Percentiles rank a stretch among this genome's conserved stretches.
Evolutionary conservation across 352 stramenopile genomes (phyloP).

Genomic region (Elongisporangium anandrum): DNA sequence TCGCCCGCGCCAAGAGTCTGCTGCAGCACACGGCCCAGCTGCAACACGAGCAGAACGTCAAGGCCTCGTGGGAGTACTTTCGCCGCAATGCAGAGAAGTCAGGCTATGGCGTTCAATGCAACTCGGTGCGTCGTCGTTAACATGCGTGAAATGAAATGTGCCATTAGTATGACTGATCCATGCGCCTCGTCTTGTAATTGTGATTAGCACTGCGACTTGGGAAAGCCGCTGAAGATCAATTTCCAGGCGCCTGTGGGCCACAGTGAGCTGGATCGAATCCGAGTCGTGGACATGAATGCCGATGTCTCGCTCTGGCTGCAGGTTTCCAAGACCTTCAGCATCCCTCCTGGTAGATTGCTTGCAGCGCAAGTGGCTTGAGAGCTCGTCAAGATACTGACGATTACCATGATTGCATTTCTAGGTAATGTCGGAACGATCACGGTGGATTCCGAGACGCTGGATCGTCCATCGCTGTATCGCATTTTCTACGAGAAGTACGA

Average conservation of each 20-base stretch:
- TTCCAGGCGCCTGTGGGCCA: conserved; percentile 70
- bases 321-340: conserved; percentile 79
- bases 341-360: conserved; percentile 48
- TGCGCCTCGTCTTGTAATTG: conserved; percentile 1
- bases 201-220: conserved; percentile 67
- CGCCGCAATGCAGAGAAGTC: conserved; percentile 59
- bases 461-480: conserved; percentile 74
- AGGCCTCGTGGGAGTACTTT: conserved; percentile 72
- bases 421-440: conserved; percentile 74
- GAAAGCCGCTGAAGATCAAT: conserved; percentile 71
- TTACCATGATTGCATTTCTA: conserved; percentile 4
- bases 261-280: conserved; percentile 74
- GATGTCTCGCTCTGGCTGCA: conserved; percentile 79
- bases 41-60: conserved; percentile 79
- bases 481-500: conserved; percentile 89
- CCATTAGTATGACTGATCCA: conserved; percentile 4
- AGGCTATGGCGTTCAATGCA: conserved; percentile 70
- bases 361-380: neutral
- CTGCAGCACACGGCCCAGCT: conserved; percentile 85
- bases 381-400: neutral
- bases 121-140: conserved; percentile 35
- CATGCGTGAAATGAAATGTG: neutral
- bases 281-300: conserved; percentile 84
- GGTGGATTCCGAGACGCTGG: conserved; percentile 75
- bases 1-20: conserved; percentile 73